Evolutionary conservation across 2,329 filamentous ascomycete genomes (phyloP), one percentile per base, ranked within the genome.

Genomic region (Paecilomyces formosus): DNA sequence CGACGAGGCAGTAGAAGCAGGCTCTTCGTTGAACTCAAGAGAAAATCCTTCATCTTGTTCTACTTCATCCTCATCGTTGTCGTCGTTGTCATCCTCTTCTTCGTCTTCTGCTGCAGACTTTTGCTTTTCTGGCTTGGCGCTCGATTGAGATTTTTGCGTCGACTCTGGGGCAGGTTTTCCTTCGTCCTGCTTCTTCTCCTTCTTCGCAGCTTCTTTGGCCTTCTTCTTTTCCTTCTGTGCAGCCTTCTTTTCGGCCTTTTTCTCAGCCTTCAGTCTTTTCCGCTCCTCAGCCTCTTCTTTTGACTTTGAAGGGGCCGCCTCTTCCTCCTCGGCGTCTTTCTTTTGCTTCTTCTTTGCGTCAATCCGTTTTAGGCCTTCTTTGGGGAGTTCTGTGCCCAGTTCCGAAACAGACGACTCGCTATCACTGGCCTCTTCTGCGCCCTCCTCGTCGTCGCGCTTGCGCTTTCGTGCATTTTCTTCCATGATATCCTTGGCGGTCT

Each of bases 401-500:
- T 82, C 50, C 54, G 63, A 68, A 24, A 79, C 79, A 1, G 78
- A 79, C 4, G 78, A 80, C 21, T 75, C 76, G 49, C 70, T 66
- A n/a, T 75, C 77, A 39, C 31, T 57, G 26, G 39, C 39, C 1
- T 45, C 39, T 6, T 75, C 74, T 35, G 80, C 80, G 59, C 86
- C 77, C 63, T 88, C 80, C 58, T 86, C 77, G 63, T 88, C 85
- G 57, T 86, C 84, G 28, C 88, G 80, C 77, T 96, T 96, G 60
- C 91, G 85, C 79, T 96, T 96, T 67, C 77, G 78, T 56, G 83
- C 83, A 57, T 89, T 91, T 70, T 96, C 92, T 65, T 95, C 91
- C 85, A 96, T 88, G 61, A 97, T 86, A 74, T 97, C 92, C 73
- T 96, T 93, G 61, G 92, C 93, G 64, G 86, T 94, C 79, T 95